phyloP scores from a whole-genome alignment of 208 protist genomes.

The Entamoeba histolytica region DNA sequence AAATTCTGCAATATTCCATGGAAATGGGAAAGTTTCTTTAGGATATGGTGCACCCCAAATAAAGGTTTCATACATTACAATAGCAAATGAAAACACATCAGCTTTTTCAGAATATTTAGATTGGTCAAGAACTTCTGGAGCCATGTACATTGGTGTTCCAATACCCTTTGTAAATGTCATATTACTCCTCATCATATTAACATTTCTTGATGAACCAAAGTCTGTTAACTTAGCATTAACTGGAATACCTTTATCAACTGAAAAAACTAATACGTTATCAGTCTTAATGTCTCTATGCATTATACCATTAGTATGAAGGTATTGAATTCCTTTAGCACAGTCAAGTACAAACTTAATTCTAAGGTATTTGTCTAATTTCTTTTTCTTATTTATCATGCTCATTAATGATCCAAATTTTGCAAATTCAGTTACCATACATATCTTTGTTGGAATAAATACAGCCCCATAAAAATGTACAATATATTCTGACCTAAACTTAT shows the following conservation, averaged over 20 bases:
- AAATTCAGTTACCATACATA: neutral
- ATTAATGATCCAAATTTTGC: neutral
- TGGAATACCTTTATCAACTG: neutral
- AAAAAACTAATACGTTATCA: neutral
- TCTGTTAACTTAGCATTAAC: neutral
- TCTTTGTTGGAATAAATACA: neutral
- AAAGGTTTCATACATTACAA: neutral
- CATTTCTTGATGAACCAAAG: neutral
- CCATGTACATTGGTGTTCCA: neutral
- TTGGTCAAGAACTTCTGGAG: neutral
- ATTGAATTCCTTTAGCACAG: neutral
- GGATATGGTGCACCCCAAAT: neutral
- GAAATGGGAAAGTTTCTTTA: neutral
- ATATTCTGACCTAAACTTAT: neutral
- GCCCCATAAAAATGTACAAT: neutral
- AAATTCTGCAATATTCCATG: neutral
- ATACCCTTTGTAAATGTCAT: neutral
- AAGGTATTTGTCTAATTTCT: neutral
- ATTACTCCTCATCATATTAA: neutral
- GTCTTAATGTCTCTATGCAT: neutral
- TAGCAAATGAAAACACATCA: neutral
- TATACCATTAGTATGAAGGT: neutral
- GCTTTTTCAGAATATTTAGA: neutral
- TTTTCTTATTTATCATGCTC: neutral
- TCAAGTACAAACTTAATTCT: neutral